Conservation (phyloP, 257 asterid species). For the Misopates orontium region DNA sequence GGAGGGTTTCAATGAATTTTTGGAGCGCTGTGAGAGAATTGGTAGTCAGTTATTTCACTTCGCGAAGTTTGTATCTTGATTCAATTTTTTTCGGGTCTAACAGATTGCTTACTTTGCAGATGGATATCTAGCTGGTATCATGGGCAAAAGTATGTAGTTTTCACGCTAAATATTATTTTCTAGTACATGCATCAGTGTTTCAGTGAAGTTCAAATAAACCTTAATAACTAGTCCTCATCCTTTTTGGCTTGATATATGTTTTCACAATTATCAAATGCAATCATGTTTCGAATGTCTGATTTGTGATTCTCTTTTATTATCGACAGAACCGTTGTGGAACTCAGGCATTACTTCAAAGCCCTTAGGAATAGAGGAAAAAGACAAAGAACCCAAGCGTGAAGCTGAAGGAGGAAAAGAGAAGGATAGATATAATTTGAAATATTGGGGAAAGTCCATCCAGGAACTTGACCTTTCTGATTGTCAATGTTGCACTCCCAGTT, state of each 20-base stretch:
- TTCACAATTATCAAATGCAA: neutral
- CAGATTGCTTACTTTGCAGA: constrained; percentile 54
- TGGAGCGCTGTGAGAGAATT: constrained; percentile 86
- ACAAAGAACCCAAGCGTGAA: constrained; percentile 79
- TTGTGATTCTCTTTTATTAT: constrained; percentile 32
- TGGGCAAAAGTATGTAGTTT: constrained; percentile 81
- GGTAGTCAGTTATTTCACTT: constrained; percentile 47
- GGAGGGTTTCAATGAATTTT: constrained; percentile 82
- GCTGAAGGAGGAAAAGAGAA: constrained; percentile 79
- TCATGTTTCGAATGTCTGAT: constrained; percentile 12
- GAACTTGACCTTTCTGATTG: constrained; percentile 94
- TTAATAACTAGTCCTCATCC: neutral
- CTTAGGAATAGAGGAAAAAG: constrained; percentile 68
- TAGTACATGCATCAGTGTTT: constrained; percentile 5
- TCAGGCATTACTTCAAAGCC: constrained; percentile 78
- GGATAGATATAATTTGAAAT: constrained; percentile 70
- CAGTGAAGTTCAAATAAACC: constrained; percentile 18
- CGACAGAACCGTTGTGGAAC: constrained; percentile 76
- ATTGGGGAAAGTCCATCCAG: constrained; percentile 93
- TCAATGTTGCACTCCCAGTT: constrained; percentile 86
- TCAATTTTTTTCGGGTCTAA: constrained; percentile 30
- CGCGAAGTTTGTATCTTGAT: constrained; percentile 16
- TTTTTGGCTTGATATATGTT: constrained; percentile 4
- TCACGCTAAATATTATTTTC: constrained; percentile 8
- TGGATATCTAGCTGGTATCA: constrained; percentile 92